Evolutionary conservation across 345 rosid genomes (phyloP).

Genomic region (Eucalyptus viminalis): DNA sequence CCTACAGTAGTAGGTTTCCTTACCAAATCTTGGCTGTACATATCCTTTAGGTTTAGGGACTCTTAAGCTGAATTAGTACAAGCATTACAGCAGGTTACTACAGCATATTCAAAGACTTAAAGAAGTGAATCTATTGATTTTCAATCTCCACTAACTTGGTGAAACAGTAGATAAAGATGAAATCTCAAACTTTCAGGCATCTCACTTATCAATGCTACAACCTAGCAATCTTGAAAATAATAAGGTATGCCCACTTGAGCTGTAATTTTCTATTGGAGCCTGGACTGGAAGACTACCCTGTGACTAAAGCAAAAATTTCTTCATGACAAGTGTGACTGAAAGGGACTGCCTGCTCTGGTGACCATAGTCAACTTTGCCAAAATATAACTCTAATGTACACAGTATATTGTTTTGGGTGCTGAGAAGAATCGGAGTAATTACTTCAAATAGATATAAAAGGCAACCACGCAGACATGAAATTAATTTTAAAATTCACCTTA

Average conservation of each 20-base stretch:
- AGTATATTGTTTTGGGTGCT: not conserved
- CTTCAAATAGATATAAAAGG: not conserved
- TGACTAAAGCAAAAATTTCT: not conserved
- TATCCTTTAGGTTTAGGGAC: not conserved
- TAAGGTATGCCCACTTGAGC: not conserved
- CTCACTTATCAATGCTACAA: not conserved
- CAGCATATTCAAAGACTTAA: not conserved
- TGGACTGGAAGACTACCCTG: not conserved
- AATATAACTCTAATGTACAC: not conserved
- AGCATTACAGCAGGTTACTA: not conserved
- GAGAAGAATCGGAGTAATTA: not conserved
- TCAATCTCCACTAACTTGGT: not conserved
- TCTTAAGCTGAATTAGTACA: not conserved
- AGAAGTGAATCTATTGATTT: not conserved
- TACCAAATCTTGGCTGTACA: not conserved
- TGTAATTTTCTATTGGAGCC: not conserved
- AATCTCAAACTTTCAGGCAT: not conserved
- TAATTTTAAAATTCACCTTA: not conserved
- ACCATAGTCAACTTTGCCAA: not conserved
- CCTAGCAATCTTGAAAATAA: not conserved
- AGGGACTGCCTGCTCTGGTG: not conserved
- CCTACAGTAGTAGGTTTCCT: not conserved
- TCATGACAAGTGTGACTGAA: not conserved
- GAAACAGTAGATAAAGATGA: not conserved
- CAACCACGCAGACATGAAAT: not conserved